Evolutionary conservation across 176 grass and related monocot genomes (phyloP).

Genomic region (Oryza glumipatula): DNA sequence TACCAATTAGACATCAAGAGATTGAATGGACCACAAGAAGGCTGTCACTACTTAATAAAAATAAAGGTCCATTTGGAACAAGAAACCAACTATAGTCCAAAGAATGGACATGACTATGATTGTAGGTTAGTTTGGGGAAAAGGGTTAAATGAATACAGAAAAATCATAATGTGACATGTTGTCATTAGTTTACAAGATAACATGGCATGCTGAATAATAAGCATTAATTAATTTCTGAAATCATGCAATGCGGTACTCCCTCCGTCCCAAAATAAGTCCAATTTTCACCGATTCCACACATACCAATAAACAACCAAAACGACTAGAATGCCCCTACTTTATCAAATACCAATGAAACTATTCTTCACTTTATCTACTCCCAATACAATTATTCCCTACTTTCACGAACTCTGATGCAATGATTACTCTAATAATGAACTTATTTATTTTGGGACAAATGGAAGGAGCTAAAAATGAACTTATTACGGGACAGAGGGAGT

Average conservation of each 20-base stretch:
- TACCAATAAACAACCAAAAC: no score
- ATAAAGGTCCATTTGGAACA: slow-evolving; percentile 6
- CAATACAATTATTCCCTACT: no score
- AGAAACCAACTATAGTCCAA: neutral
- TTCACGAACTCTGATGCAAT: no score
- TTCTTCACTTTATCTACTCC: no score
- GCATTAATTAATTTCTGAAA: neutral
- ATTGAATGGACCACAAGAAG: neutral
- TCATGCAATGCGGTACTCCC: neutral
- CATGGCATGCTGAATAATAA: neutral
- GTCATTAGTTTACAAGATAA: neutral
- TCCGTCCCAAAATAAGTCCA: no score
- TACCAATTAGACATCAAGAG: slow-evolving; percentile 23
- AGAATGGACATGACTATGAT: neutral
- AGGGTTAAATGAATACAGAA: neutral
- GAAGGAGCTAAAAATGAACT: no score
- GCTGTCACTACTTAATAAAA: neutral
- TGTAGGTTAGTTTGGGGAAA: slow-evolving; percentile 13
- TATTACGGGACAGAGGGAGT: neutral
- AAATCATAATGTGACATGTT: neutral
- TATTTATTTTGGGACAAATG: no score
- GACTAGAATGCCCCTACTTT: no score
- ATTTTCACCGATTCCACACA: no score
- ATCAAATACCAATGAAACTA: no score
- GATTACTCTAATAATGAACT: no score